Conservation (phyloP, 1,284 basidiomycete species). For the Cutaneotrichosporon cavernicola region DNA sequence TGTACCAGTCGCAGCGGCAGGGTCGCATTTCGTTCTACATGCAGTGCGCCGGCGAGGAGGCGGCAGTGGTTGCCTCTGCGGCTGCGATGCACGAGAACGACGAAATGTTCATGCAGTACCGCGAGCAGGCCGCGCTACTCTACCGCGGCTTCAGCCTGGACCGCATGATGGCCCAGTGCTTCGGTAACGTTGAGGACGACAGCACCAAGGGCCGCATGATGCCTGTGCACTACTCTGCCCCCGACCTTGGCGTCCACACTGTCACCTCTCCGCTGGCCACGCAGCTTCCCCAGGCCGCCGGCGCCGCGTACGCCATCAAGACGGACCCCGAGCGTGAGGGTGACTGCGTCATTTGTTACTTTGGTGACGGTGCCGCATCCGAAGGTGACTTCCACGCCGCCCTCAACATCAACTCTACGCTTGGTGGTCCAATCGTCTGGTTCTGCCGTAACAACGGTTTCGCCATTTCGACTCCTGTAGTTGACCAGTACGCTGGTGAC, state of each 20-base stretch:
- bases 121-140: conserved; percentile 84
- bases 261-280: conserved; percentile 93
- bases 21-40: conserved; percentile 88
- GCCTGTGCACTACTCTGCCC: conserved; percentile 87
- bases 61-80: conserved; percentile 83
- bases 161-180: conserved; percentile 80
- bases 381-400: conserved; percentile 61
- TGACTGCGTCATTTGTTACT: conserved; percentile 83
- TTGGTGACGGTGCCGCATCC: conserved; percentile 67
- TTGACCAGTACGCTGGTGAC: conserved; percentile 87
- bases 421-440: conserved; percentile 53
- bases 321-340: conserved; percentile 70
- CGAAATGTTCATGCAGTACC: conserved; percentile 64
- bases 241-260: conserved; percentile 81
- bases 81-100: conserved; percentile 79
- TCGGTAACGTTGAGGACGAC: conserved; percentile 77
- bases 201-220: conserved; percentile 83
- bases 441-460: conserved; percentile 60
- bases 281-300: conserved; percentile 93
- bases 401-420: conserved; percentile 56
- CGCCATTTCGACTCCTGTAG: conserved; percentile 87
- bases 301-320: conserved; percentile 84
- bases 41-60: conserved; percentile 81
- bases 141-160: conserved; percentile 78
- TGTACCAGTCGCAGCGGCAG: conserved; percentile 89